Evolutionary conservation across 2,329 filamentous ascomycete species (phyloP).

Genomic region (Penicillium sp.): DNA sequence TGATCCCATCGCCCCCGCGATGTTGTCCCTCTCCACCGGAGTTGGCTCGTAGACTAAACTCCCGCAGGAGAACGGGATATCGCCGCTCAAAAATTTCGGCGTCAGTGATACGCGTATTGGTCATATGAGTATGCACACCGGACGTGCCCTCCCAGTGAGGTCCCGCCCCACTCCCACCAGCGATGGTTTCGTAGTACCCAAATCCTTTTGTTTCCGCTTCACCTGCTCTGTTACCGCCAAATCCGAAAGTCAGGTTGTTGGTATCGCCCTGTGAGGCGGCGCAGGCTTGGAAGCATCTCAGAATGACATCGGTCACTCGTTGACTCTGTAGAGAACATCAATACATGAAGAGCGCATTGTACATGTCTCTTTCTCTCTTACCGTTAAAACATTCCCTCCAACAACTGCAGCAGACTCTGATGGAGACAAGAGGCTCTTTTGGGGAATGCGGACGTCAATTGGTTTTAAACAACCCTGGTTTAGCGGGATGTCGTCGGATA

Average conservation of each 20-base stretch:
- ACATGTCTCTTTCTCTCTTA: constrained; percentile 45
- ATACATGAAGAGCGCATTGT: not conserved
- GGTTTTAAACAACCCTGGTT: constrained; percentile 80
- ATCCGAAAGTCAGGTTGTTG: constrained; percentile 59
- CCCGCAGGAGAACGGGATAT: constrained; percentile 71
- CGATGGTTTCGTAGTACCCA: constrained; percentile 82
- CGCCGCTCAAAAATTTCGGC: constrained; percentile 75
- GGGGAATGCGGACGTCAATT: constrained; percentile 69
- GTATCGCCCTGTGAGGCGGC: constrained; percentile 74
- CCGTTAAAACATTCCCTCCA: constrained; percentile 77
- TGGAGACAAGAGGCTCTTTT: constrained; percentile 69
- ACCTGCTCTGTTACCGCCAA: constrained; percentile 20
- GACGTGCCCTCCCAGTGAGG: constrained; percentile 70
- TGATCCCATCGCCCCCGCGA: constrained; percentile 72
- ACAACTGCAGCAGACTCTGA: constrained; percentile 73
- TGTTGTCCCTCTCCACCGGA: constrained; percentile 67
- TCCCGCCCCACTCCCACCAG: constrained; percentile 73
- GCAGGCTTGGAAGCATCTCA: constrained; percentile 73
- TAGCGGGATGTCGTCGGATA: constrained; percentile 74
- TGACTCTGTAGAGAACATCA: constrained; percentile 16
- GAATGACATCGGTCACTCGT: constrained; percentile 62
- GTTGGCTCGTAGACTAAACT: constrained; percentile 65
- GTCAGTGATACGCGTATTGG: constrained; percentile 81
- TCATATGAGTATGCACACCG: constrained; percentile 83
- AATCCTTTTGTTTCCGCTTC: constrained; percentile 46